Evolutionary conservation across 768 basidiomycete species (phyloP).

Genomic region (Mycena kentingensis): DNA sequence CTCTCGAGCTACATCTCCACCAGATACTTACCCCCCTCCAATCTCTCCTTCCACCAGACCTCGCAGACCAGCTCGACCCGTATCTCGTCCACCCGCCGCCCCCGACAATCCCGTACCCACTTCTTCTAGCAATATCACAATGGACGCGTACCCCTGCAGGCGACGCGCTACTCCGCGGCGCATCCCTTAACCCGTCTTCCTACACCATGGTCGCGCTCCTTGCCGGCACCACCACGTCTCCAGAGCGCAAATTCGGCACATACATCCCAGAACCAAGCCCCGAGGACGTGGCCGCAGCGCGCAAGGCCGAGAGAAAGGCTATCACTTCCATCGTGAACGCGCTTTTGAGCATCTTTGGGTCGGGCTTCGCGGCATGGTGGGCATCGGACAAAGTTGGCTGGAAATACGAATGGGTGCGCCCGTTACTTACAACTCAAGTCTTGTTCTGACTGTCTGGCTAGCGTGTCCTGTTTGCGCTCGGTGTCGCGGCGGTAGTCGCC

Average conservation of each 20-base stretch:
- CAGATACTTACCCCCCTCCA: conserved; percentile 49
- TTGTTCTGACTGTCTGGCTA: conserved; percentile 24
- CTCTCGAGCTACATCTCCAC: conserved; percentile 66
- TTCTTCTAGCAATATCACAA: conserved; percentile 60
- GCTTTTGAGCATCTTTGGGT: conserved; percentile 65
- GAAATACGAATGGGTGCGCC: conserved; percentile 75
- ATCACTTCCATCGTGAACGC: conserved; percentile 74
- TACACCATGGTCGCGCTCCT: conserved; percentile 77
- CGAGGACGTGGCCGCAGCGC: conserved; percentile 48
- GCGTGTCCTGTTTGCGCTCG: conserved; percentile 65
- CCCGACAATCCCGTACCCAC: conserved; percentile 60
- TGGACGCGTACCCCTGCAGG: conserved; percentile 68
- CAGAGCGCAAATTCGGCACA: conserved; percentile 66
- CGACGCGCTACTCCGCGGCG: conserved; percentile 37
- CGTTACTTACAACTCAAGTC: conserved; percentile 5
- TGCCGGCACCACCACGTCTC: conserved; percentile 78
- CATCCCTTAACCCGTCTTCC: conserved; percentile 49
- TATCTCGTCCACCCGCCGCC: conserved; percentile 41
- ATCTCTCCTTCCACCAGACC: conserved; percentile 46
- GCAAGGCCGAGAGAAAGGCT: conserved; percentile 58
- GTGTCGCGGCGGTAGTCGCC: conserved; percentile 66
- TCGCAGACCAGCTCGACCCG: conserved; percentile 42
- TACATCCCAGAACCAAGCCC: conserved; percentile 49
- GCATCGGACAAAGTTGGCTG: conserved; percentile 64
- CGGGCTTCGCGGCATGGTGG: conserved; percentile 73